Evolutionary conservation across 2,329 filamentous ascomycete species (phyloP), one percentile per base, ranked within the genome.

Genomic region (Aspergillus glaucus): DNA sequence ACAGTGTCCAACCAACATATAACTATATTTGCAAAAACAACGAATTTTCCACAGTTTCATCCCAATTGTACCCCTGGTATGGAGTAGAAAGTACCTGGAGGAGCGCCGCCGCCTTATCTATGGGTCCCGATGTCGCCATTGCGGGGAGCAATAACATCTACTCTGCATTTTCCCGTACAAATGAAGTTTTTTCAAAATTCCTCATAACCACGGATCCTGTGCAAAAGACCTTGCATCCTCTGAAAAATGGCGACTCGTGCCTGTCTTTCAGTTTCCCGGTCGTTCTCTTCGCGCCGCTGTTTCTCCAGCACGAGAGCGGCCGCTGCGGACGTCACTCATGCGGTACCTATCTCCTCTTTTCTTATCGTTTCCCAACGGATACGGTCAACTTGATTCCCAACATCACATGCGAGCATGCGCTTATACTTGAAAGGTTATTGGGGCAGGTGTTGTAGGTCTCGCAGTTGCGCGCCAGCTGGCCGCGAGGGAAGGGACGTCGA

Each of bases 381-480:
- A 10, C 34, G 17, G 34, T 14, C 15, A 39, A 39, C 14, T 21
- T 21, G n/a, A 9, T 19, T 14, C 7, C 3, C 10, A 41, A 41
- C 22, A 14, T 24, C 10, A 24, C 19, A 7, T 19, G 14, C 10
- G 4, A 30, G 4, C 26, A 30, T 30, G 26, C 26, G 26, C 26
- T 30, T 30, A 30, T 12, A 30, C 10, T 30, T 30, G 26, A 45
- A 15, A 79, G 75, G 67, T 86, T 5, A 79, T 88, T 50, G 85
- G 85, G 10, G 85, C 76, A 26, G 85, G 85, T 2, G 84, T 88
- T 0, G 85, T 95, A 32, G 91, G 91, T 9, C 79, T 95, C 2
- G 86, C 91, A 7, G 80, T 90, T 48, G 88, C 89, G 4, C 80
- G 86, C 4, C 78, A 84, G 54, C 78, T 95, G 21, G 82, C 89